Evolutionary conservation across 352 stramenopile genomes (phyloP).

Genomic region (Detonula confervacea): DNA sequence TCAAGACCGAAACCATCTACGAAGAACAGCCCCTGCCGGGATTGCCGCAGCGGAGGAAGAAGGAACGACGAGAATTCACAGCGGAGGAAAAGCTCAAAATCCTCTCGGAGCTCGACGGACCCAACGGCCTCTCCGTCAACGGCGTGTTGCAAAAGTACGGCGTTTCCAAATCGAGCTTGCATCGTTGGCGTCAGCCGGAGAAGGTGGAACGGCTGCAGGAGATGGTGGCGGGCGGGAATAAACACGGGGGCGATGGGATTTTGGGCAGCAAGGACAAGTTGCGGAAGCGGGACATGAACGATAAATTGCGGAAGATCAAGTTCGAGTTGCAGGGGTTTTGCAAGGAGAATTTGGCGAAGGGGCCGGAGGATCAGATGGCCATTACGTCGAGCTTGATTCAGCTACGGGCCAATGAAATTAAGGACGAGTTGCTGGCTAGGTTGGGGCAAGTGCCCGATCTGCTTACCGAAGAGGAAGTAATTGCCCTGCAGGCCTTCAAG

Average conservation of each 20-base stretch:
- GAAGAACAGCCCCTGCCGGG: no score
- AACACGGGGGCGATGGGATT: neutral
- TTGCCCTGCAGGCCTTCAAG: conserved; percentile 28
- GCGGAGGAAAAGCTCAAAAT: conserved; percentile 1
- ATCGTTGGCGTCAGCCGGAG: neutral
- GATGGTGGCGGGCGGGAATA: no score
- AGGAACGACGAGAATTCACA: conserved; percentile 3
- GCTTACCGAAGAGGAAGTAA: conserved; percentile 16
- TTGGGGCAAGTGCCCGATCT: conserved; percentile 3
- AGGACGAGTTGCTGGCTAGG: conserved; percentile 30
- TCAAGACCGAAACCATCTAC: no score
- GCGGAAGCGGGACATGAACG: conserved; percentile 37
- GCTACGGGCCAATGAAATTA: conserved; percentile 33
- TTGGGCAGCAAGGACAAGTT: conserved; percentile 7
- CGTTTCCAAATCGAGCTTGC: conserved; percentile 7
- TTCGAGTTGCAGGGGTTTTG: conserved; percentile 25
- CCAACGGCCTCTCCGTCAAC: neutral
- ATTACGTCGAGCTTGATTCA: conserved; percentile 45
- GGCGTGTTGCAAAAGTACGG: neutral
- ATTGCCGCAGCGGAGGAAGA: no score
- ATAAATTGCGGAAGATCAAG: conserved; percentile 36
- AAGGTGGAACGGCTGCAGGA: neutral
- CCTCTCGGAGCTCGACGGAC: neutral
- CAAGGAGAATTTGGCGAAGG: conserved; percentile 23
- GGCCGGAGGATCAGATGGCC: conserved; percentile 21